Conservation (phyloP, 192 early-diverging fungal species). For the Linnemannia exigua region DNA sequence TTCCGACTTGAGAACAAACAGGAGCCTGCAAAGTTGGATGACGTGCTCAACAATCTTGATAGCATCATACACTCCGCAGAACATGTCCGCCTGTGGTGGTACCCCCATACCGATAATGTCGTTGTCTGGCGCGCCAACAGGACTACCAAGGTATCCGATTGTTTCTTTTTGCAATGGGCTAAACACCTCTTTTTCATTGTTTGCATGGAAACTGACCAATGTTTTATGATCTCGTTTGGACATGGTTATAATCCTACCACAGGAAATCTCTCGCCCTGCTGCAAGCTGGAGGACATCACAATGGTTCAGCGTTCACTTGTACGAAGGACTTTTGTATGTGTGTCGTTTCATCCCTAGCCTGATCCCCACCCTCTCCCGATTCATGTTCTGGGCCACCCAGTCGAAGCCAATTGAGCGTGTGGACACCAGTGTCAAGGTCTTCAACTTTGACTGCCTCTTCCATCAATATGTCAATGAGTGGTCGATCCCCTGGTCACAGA, state of each 20-base stretch:
- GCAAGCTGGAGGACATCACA: conserved; percentile 25
- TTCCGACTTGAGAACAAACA: conserved; percentile 79
- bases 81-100: conserved; percentile 86
- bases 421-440: conserved; percentile 74
- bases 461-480: conserved; percentile 82
- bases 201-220: not conserved
- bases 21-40: conserved; percentile 67
- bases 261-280: conserved; percentile 3
- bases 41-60: conserved; percentile 66
- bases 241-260: not conserved
- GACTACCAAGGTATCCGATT: conserved; percentile 51
- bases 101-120: conserved; percentile 78
- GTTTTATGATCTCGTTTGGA: not conserved
- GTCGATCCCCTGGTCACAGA: conserved; percentile 75
- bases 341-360: conserved; percentile 62
- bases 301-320: conserved; percentile 62
- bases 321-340: conserved; percentile 71
- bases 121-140: conserved; percentile 79
- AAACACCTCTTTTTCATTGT: not conserved
- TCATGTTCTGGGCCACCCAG: conserved; percentile 71
- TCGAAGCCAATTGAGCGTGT: conserved; percentile 62
- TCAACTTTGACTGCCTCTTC: conserved; percentile 81
- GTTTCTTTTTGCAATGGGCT: not conserved
- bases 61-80: conserved; percentile 72
- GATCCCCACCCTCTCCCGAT: conserved; percentile 64